Percentiles rank a stretch among this genome's conserved stretches.
phyloP scores from a whole-genome alignment of 2,329 filamentous ascomycete genomes.

The Chrysoporthe cubensis region DNA sequence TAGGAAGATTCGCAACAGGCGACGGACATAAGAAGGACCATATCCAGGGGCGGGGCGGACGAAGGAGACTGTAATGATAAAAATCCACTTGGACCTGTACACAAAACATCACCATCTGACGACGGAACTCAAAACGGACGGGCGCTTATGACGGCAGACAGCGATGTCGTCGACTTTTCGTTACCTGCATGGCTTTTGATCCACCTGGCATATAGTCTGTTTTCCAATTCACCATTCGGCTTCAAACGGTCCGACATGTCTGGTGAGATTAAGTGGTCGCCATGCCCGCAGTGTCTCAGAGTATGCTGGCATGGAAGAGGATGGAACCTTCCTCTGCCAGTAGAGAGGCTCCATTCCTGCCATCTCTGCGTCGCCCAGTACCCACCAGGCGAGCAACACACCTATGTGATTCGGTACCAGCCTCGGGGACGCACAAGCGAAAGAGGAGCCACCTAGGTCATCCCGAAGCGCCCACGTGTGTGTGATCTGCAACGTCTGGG shows the following conservation, averaged over 20 bases:
- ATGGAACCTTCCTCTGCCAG: constrained; percentile 1
- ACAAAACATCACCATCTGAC: constrained; percentile 23
- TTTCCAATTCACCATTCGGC: constrained; percentile 1
- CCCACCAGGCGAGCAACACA: background rate
- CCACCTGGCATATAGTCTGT: constrained; percentile 10
- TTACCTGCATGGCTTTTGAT: background rate
- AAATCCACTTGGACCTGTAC: constrained; percentile 21
- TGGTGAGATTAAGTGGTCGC: background rate
- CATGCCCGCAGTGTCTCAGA: background rate
- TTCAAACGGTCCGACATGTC: background rate
- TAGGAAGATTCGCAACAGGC: constrained; percentile 8
- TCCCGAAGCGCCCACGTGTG: constrained; percentile 9
- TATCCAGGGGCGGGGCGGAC: background rate
- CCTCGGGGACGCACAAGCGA: background rate
- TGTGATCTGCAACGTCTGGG: background rate
- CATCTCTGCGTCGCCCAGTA: background rate
- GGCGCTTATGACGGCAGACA: constrained; percentile 14
- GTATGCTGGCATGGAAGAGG: background rate
- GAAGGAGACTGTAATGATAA: constrained; percentile 27
- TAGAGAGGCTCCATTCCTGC: background rate
- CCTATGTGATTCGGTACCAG: background rate
- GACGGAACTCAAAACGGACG: constrained; percentile 12
- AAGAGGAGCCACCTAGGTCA: background rate
- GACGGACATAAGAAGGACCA: background rate
- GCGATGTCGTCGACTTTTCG: constrained; percentile 3